Evolutionary conservation across 768 basidiomycete species (phyloP).

Genomic region (Asterophora parasitica): DNA sequence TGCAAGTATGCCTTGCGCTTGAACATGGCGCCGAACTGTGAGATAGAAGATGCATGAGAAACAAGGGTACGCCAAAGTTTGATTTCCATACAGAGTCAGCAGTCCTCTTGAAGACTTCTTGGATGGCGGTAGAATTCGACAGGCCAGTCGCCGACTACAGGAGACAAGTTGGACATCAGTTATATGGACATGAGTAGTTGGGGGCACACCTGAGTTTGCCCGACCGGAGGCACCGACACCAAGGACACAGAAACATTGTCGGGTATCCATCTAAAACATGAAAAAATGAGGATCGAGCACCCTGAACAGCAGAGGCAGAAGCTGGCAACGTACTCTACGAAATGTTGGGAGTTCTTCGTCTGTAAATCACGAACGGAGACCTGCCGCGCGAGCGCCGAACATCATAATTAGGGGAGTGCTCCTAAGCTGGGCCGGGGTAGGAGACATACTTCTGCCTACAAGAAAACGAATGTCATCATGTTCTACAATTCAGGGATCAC

Average conservation of each 20-base stretch:
- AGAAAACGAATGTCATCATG: conserved; percentile 32
- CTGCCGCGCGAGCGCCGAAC: conserved; percentile 29
- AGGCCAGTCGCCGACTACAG: conserved; percentile 63
- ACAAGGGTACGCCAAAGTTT: background rate
- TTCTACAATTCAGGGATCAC: conserved; percentile 14
- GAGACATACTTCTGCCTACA: conserved; percentile 48
- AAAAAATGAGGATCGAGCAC: conserved; percentile 5
- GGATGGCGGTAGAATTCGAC: conserved; percentile 77
- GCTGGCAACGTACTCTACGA: conserved; percentile 63
- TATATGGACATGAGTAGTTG: background rate
- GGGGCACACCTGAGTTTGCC: conserved; percentile 56
- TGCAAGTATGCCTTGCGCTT: conserved; percentile 84
- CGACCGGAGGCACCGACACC: conserved; percentile 80
- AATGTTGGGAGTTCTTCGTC: conserved; percentile 63
- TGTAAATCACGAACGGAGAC: conserved; percentile 71
- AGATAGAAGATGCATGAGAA: background rate
- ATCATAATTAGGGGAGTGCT: conserved; percentile 10
- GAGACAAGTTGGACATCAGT: background rate
- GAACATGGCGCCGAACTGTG: conserved; percentile 75
- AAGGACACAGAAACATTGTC: conserved; percentile 85
- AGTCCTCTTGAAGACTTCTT: conserved; percentile 80
- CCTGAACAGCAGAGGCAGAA: background rate
- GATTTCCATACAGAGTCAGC: conserved; percentile 44
- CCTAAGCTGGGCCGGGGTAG: conserved; percentile 3
- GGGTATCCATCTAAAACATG: conserved; percentile 70